phyloP scores from a whole-genome alignment of 2,329 filamentous ascomycete genomes.

The Xylogone sp. region DNA sequence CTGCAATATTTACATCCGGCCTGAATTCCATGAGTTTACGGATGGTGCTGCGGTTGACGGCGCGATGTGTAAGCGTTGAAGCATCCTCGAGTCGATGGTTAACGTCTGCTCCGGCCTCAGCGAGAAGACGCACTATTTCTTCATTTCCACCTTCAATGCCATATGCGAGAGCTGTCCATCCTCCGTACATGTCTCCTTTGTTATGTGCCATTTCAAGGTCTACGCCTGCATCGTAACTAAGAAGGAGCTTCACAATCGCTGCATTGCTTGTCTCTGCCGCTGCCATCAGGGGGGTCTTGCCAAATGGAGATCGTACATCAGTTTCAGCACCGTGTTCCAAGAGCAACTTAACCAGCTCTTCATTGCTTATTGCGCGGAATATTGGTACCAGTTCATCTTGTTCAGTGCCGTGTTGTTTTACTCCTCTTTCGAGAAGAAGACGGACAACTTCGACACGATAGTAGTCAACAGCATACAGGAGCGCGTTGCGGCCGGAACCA shows the following conservation, averaged over 20 bases:
- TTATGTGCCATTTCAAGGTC: constrained; percentile 9
- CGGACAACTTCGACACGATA: background rate
- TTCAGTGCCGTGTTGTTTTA: background rate
- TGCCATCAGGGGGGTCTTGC: constrained; percentile 5
- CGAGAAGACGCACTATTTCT: constrained; percentile 9
- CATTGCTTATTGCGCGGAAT: constrained; percentile 16
- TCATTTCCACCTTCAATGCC: constrained; percentile 3
- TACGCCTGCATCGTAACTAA: constrained; percentile 2
- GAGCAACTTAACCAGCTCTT: background rate
- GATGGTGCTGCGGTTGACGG: background rate
- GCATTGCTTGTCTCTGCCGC: constrained; percentile 5
- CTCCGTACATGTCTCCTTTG: constrained; percentile 1
- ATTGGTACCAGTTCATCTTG: constrained; percentile 9
- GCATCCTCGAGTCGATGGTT: constrained; percentile 7
- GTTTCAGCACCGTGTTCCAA: constrained; percentile 4
- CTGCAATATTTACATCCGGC: constrained; percentile 2
- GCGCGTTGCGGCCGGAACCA: constrained; percentile 11
- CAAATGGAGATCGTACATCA: constrained; percentile 2
- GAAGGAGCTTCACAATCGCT: constrained; percentile 7
- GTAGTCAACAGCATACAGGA: background rate
- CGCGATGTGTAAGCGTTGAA: constrained; percentile 1
- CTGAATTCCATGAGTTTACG: constrained; percentile 4
- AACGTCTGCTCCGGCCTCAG: constrained; percentile 12
- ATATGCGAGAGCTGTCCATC: constrained; percentile 10
- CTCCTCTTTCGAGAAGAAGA: background rate